phyloP scores from a whole-genome alignment of 1,139 yeast genomes.

The Candida sanyaensis region DNA sequence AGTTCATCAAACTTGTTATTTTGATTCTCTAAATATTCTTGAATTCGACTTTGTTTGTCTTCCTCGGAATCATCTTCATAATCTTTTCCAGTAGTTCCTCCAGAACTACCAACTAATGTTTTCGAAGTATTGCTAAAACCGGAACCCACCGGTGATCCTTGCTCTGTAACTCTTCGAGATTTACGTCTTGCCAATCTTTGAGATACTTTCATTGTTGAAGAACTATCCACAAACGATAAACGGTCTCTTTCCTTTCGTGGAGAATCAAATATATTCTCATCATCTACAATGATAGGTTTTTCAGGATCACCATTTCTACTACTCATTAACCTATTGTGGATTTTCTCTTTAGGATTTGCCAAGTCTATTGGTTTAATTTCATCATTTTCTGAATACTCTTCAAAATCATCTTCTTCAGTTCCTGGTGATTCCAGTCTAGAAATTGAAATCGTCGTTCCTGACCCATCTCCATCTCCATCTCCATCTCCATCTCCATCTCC shows the following conservation, averaged over 20 bases:
- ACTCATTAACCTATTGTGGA: conserved; percentile 13
- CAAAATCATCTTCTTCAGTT: conserved; percentile 4
- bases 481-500: no score
- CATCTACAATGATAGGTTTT: neutral
- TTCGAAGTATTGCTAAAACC: neutral
- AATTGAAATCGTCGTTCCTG: neutral
- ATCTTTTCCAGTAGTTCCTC: neutral
- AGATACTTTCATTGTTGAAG: conserved; percentile 12
- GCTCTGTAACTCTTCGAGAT: neutral
- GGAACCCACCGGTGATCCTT: neutral
- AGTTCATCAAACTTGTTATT: conserved; percentile 39
- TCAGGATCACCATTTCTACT: conserved; percentile 11
- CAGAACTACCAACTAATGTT: neutral
- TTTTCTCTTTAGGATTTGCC: conserved; percentile 14
- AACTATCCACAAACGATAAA: conserved; percentile 11
- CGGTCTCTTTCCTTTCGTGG: conserved; percentile 4
- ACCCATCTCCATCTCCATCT: neutral
- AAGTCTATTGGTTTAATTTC: conserved; percentile 10
- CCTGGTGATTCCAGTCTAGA: neutral
- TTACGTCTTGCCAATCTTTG: conserved; percentile 11
- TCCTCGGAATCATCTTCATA: conserved; percentile 1
- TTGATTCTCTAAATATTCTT: conserved; percentile 38
- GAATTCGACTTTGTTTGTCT: conserved; percentile 13
- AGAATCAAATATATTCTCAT: conserved; percentile 9
- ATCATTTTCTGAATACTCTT: conserved; percentile 1